Conservation (phyloP, 176 grass and related monocot species). For the Carex pumila region DNA sequence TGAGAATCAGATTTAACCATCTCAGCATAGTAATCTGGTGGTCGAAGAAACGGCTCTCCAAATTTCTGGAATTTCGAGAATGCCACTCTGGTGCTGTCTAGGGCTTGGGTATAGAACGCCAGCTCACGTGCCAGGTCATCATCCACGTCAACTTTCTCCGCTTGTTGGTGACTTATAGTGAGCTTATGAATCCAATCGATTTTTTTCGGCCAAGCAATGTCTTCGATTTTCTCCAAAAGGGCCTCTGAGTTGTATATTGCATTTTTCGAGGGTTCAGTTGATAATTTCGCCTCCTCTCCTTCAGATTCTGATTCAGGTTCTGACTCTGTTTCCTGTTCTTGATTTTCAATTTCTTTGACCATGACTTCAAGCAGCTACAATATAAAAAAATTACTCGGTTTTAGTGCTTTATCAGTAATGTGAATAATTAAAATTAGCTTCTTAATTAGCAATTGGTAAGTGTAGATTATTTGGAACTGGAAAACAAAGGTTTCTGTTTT, state of each 20-base stretch:
- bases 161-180: slow-evolving; percentile 48
- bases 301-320: slow-evolving; percentile 51
- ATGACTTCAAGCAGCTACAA: slow-evolving; percentile 6
- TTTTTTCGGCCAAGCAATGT: slow-evolving; percentile 71
- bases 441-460: no score
- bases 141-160: slow-evolving; percentile 63
- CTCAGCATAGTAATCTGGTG: slow-evolving; percentile 80
- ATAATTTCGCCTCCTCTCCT: slow-evolving; percentile 41
- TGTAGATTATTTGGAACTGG: no score
- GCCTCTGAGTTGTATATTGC: slow-evolving; percentile 63
- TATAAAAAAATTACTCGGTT: not conserved
- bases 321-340: slow-evolving; percentile 26
- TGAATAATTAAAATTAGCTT: no score
- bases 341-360: slow-evolving; percentile 25
- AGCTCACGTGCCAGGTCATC: slow-evolving; percentile 83
- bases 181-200: slow-evolving; percentile 87
- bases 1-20: slow-evolving; percentile 92
- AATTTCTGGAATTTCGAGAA: slow-evolving; percentile 61
- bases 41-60: slow-evolving; percentile 71
- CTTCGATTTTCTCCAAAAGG: slow-evolving; percentile 70
- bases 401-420: no score
- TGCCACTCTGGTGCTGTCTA: slow-evolving; percentile 59
- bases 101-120: slow-evolving; percentile 82
- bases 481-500: not conserved
- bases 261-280: slow-evolving; percentile 47